Conservation (phyloP, 139 green algal species). For the Closterium sp. region DNA sequence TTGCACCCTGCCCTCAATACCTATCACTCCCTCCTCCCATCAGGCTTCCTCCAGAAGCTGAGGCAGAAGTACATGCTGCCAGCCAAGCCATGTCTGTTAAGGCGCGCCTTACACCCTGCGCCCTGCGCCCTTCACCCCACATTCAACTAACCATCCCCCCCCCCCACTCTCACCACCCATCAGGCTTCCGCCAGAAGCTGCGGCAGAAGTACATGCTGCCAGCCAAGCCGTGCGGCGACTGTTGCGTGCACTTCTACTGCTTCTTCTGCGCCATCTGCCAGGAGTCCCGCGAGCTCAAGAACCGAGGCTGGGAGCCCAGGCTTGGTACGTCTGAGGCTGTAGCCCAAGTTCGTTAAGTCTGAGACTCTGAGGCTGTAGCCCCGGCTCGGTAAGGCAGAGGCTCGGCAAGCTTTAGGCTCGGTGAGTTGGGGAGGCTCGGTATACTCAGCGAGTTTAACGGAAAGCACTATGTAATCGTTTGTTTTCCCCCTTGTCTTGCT, state of each 20-base stretch:
- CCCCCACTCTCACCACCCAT: too few species aligned
- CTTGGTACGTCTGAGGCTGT: neutral
- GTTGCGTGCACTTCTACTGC: constrained; percentile 46
- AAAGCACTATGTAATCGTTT: too few species aligned
- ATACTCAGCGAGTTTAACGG: neutral
- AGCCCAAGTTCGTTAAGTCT: too few species aligned
- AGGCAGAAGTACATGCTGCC: constrained; percentile 26
- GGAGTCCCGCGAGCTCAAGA: constrained; percentile 43
- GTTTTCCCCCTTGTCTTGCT: too few species aligned
- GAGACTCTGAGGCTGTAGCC: too few species aligned
- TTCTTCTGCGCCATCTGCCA: constrained; percentile 38
- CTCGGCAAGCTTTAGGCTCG: neutral
- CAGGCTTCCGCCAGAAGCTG: constrained; percentile 1
- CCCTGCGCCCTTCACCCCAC: too few species aligned
- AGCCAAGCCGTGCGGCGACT: constrained; percentile 36
- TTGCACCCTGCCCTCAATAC: too few species aligned
- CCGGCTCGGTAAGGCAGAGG: too few species aligned
- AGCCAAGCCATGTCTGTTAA: constrained; percentile 21
- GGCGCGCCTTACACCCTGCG: too few species aligned
- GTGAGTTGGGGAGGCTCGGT: neutral
- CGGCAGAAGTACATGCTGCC: constrained; percentile 27
- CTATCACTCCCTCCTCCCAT: too few species aligned
- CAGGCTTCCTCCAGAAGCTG: neutral
- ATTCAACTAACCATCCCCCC: too few species aligned
- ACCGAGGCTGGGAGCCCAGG: constrained; percentile 19